Evolutionary conservation across 768 basidiomycete species (phyloP), one percentile per base, ranked within the genome.

Genomic region (Leccinum rimulosum): DNA sequence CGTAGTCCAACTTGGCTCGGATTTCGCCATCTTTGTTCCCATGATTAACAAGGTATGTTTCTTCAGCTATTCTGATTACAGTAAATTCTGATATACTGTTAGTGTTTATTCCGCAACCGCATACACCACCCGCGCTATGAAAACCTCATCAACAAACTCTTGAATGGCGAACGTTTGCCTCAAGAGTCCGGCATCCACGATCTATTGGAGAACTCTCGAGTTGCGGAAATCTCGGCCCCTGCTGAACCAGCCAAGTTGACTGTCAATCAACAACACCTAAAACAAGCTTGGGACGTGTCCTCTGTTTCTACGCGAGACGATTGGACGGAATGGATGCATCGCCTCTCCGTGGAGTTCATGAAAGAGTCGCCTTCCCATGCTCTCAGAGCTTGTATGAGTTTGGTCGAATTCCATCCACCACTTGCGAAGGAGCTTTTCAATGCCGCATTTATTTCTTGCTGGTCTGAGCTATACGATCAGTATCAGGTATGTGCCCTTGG

Each of bases 331-430:
- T 99, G 97, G 97, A 88, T 97, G 79, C 93, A 91, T 68, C 83
- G 88, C 15, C 82, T 99, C 9, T 87, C 93, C 17, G 91, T 95
- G 2, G 95, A 98, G 71, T 89, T 98, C 68, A 95, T 99, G 89
- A 93, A 95, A 68, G 95, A 98, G 63, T 98, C 96, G 0, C 96
- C 97, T 0, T 97, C 95, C 2, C 95, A 96, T 76, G 97, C 97
- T n/a, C 82, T 99, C 40, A 85, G 97, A 48, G 95, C 97, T 0
- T 98, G 96, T 68, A 93, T 94, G 84, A 92, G 86, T 66, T 77
- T 98, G 49, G 94, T 98, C 3, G 93, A 97, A 69, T 86, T 90
- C 8, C 92, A 98, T 72, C 83, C 88, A 22, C 93, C 95, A 1
- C 81, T 98, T 52, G 95, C 94, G 0, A 89, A 90, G 67, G 96